Conservation (phyloP, 768 basidiomycete species). For the Phylloporus arenicola region DNA sequence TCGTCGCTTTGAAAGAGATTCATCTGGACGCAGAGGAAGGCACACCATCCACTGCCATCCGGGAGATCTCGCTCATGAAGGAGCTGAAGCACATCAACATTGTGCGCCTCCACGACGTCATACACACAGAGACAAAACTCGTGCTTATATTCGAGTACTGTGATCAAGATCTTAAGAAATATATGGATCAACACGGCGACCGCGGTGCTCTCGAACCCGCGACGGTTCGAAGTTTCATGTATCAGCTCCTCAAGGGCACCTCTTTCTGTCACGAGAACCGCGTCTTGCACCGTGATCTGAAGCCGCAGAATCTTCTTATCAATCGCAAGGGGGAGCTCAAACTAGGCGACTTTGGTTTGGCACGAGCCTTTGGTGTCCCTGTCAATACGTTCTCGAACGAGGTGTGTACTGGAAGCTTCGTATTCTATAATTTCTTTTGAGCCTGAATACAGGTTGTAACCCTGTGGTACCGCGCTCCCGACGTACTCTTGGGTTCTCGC, state of each 20-base stretch:
- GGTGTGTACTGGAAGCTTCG: conserved; percentile 33
- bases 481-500: conserved; percentile 92
- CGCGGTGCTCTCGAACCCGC: conserved; percentile 87
- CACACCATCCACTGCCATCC: conserved; percentile 96
- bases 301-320: conserved; percentile 97
- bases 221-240: conserved; percentile 94
- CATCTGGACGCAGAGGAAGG: conserved; percentile 99
- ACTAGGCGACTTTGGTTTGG: conserved; percentile 95
- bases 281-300: conserved; percentile 94
- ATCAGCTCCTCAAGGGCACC: conserved; percentile 93
- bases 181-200: conserved; percentile 98
- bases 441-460: conserved; percentile 78
- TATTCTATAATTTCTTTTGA: neutral
- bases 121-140: conserved; percentile 97
- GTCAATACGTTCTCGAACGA: conserved; percentile 99
- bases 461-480: conserved; percentile 97
- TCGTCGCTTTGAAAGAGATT: conserved; percentile 97
- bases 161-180: conserved; percentile 97
- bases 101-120: conserved; percentile 96
- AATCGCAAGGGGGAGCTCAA: conserved; percentile 97
- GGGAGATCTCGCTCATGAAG: conserved; percentile 99
- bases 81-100: conserved; percentile 99
- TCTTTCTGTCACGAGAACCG: conserved; percentile 99
- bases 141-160: conserved; percentile 98
- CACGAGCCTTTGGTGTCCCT: conserved; percentile 95